Conservation (phyloP, 164 flowering plant species). For the Vitis vinifera region ASM3070453v1 NC_081822.1:7048001-7048500, state of each 20-base stretch:
- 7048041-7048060: conserved; percentile 51
- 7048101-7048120: no score
- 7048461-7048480: background rate
- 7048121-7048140: conserved; percentile 65
- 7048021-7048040: conserved; percentile 86
- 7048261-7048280: conserved; percentile 14
- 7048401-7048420: conserved; percentile 16
- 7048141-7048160: conserved; percentile 31
- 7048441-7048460: conserved; percentile 42
- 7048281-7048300: conserved; percentile 26
- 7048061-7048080: background rate
- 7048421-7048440: conserved; percentile 38
- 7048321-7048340: conserved; percentile 22
- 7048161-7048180: conserved; percentile 76
- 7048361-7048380: conserved; percentile 26
- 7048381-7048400: conserved; percentile 24
- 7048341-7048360: conserved; percentile 25
- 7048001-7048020: conserved; percentile 71
- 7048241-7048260: conserved; percentile 13
- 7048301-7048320: conserved; percentile 43
- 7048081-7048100: background rate
- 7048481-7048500: no score
- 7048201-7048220: conserved; percentile 49
- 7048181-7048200: conserved; percentile 92
- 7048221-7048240: conserved; percentile 25